Evolutionary conservation across 805 yeast species (phyloP).

Genomic region (Saccharomycopsis sp.): DNA sequence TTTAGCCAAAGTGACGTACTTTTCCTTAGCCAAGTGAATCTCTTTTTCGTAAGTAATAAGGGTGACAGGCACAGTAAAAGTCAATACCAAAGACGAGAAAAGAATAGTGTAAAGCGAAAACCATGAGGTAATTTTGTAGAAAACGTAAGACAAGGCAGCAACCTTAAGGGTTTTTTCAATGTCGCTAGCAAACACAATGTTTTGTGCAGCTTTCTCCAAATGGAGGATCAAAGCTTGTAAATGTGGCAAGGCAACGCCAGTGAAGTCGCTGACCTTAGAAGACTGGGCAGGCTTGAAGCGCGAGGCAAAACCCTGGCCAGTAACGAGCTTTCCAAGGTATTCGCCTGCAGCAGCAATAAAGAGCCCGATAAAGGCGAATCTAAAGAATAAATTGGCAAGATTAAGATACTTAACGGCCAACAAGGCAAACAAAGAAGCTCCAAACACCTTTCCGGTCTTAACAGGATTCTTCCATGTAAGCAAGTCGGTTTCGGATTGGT

Average conservation of each 20-base stretch:
- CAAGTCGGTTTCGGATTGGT: slow-evolving; percentile 26
- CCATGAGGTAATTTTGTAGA: slow-evolving; percentile 68
- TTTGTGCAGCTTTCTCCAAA: slow-evolving; percentile 48
- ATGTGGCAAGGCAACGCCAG: slow-evolving; percentile 37
- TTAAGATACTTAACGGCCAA: slow-evolving; percentile 57
- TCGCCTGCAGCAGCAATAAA: slow-evolving; percentile 67
- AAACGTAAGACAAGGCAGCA: slow-evolving; percentile 56
- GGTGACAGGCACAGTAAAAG: slow-evolving; percentile 70
- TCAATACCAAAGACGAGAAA: slow-evolving; percentile 47
- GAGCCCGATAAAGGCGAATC: slow-evolving; percentile 52
- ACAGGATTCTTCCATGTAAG: slow-evolving; percentile 74
- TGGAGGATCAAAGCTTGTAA: slow-evolving; percentile 41
- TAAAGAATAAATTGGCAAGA: slow-evolving; percentile 54
- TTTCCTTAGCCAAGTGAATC: slow-evolving; percentile 54
- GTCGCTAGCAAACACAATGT: slow-evolving; percentile 59
- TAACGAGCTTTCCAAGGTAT: slow-evolving; percentile 60
- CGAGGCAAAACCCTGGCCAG: slow-evolving; percentile 76
- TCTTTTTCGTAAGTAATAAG: slow-evolving; percentile 71
- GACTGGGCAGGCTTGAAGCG: slow-evolving; percentile 62
- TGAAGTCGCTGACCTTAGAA: slow-evolving; percentile 32
- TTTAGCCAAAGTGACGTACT: slow-evolving; percentile 38
- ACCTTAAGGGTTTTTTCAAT: slow-evolving; percentile 68
- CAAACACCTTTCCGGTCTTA: slow-evolving; percentile 71
- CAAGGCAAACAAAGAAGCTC: slow-evolving; percentile 49
- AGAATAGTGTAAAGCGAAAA: slow-evolving; percentile 66